phyloP scores from a whole-genome alignment of 371 early-diverging fungal species.

The Mucor velutinosus region DNA sequence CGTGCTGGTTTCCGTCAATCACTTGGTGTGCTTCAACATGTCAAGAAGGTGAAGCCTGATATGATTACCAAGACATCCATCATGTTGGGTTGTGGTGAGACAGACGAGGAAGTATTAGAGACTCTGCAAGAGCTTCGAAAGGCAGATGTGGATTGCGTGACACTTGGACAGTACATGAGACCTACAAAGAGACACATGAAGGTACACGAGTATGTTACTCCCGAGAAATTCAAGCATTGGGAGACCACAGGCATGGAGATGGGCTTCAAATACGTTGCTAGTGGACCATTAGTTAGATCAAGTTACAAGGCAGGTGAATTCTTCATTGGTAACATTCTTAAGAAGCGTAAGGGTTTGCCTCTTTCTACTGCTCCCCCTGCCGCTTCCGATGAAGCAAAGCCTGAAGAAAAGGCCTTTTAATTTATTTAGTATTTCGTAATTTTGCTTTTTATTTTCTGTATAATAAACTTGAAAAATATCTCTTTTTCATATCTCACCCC shows the following conservation, averaged over 20 bases:
- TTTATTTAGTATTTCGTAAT: not conserved
- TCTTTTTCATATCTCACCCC: not conserved
- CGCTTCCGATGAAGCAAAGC: not conserved
- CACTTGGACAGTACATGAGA: slow-evolving; percentile 99
- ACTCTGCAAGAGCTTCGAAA: slow-evolving; percentile 86
- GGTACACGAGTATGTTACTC: slow-evolving; percentile 92
- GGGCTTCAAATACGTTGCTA: slow-evolving; percentile 95
- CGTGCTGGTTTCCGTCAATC: slow-evolving; percentile 95
- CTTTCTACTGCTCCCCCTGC: slow-evolving; percentile 12
- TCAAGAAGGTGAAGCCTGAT: slow-evolving; percentile 76
- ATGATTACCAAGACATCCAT: slow-evolving; percentile 96
- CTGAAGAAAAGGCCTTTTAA: slow-evolving; percentile 10
- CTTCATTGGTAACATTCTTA: slow-evolving; percentile 88
- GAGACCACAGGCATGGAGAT: slow-evolving; percentile 79
- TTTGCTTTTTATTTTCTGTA: not conserved
- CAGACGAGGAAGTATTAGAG: slow-evolving; percentile 89
- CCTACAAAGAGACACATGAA: slow-evolving; percentile 99
- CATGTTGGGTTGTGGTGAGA: slow-evolving; percentile 98
- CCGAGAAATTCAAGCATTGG: slow-evolving; percentile 93
- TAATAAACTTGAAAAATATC: not conserved
- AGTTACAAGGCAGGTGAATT: slow-evolving; percentile 98
- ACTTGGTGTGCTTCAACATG: slow-evolving; percentile 84
- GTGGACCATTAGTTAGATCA: slow-evolving; percentile 94
- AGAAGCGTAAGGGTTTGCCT: slow-evolving; percentile 53
- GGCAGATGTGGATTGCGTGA: slow-evolving; percentile 92